Conservation (phyloP, 371 early-diverging fungal species). For the Lichtheimia ramosa region DNA sequence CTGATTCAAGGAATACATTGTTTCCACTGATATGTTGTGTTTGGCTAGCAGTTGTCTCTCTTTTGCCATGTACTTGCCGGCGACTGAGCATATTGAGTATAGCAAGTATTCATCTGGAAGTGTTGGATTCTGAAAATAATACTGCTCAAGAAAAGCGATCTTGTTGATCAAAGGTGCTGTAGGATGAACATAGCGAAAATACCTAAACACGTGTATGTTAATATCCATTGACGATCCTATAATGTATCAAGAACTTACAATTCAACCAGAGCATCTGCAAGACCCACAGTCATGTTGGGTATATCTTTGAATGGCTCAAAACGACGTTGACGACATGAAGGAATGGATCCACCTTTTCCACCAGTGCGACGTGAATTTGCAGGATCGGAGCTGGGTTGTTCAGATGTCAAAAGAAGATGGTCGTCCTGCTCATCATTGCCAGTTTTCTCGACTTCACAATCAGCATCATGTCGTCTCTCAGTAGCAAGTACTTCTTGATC, state of each 20-base stretch:
- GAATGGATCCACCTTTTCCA: too few relatives aligned
- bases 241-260: conserved; percentile 14
- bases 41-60: conserved; percentile 10
- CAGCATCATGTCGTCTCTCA: too few relatives aligned
- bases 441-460: conserved; percentile 25
- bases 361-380: too few relatives aligned
- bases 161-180: conserved; percentile 39
- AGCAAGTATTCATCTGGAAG: conserved; percentile 34
- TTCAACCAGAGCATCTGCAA: conserved; percentile 27
- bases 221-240: too few relatives aligned
- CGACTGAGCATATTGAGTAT: conserved; percentile 26
- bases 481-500: background rate
- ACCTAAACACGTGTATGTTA: conserved; percentile 12
- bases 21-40: conserved; percentile 3
- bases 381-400: background rate
- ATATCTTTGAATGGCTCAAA: conserved; percentile 23
- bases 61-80: conserved; percentile 10
- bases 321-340: conserved; percentile 6
- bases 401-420: background rate
- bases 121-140: conserved; percentile 30
- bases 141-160: conserved; percentile 34
- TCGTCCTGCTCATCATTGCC: conserved; percentile 32
- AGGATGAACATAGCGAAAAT: conserved; percentile 29
- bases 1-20: conserved; percentile 7
- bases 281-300: conserved; percentile 24